A percentile compares a stretch with the other conserved stretches of the same genome.
Evolutionary conservation across 768 basidiomycete species (phyloP).

Genomic region (Brasilioporus rufonigricans): DNA sequence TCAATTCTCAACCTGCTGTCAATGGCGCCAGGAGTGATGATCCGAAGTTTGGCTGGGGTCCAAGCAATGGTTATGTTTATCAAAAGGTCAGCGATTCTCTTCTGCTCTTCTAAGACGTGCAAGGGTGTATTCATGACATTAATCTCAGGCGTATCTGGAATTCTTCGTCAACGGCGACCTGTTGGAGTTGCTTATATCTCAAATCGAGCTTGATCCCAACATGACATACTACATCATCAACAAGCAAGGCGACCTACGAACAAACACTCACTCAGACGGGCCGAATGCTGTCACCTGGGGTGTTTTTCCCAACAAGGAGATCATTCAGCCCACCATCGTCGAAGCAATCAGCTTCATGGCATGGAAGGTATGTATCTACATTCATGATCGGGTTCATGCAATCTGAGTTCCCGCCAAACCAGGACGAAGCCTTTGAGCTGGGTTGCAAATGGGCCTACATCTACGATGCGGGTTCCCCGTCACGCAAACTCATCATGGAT

Average conservation of each 20-base stretch:
- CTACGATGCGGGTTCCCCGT: slow-evolving; percentile 74
- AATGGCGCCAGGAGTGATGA: slow-evolving; percentile 86
- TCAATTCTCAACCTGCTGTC: slow-evolving; percentile 96
- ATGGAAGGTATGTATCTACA: slow-evolving; percentile 69
- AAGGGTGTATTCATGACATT: neutral
- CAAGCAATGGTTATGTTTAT: slow-evolving; percentile 90
- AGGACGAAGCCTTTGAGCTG: slow-evolving; percentile 95
- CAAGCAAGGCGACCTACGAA: slow-evolving; percentile 89
- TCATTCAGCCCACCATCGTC: slow-evolving; percentile 93
- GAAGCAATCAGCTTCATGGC: slow-evolving; percentile 98
- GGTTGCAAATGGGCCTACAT: slow-evolving; percentile 88
- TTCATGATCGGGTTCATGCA: neutral
- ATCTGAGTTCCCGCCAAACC: neutral
- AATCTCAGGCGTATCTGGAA: slow-evolving; percentile 82
- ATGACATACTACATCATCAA: slow-evolving; percentile 99
- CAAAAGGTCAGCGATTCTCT: slow-evolving; percentile 64
- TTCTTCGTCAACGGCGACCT: slow-evolving; percentile 85
- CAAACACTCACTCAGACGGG: slow-evolving; percentile 92
- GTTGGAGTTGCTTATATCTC: slow-evolving; percentile 66
- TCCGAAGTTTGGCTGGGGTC: slow-evolving; percentile 90
- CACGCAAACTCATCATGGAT: slow-evolving; percentile 70
- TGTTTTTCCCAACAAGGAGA: slow-evolving; percentile 96
- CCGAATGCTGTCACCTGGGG: slow-evolving; percentile 99
- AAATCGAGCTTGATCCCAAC: slow-evolving; percentile 82
- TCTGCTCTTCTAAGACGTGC: neutral